Conservation (phyloP, 2,329 filamentous ascomycete species). For the Clonostachys rosea region DNA sequence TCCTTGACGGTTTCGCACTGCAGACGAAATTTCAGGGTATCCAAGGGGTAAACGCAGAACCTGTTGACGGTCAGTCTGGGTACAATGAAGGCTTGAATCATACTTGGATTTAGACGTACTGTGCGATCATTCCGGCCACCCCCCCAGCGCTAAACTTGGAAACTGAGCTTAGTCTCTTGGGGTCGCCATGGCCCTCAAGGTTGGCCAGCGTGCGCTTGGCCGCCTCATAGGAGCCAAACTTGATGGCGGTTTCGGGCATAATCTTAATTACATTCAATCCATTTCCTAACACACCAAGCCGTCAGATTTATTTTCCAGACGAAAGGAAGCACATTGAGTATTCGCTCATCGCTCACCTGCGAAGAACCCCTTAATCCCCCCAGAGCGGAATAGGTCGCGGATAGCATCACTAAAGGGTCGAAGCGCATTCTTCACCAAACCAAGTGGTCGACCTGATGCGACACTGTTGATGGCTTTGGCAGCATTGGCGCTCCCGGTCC, state of each 20-base stretch:
- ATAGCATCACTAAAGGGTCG: constrained; percentile 69
- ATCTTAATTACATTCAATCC: constrained; percentile 96
- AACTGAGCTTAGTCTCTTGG: constrained; percentile 71
- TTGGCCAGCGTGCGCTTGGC: constrained; percentile 83
- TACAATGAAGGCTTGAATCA: not conserved
- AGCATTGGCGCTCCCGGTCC: constrained; percentile 47
- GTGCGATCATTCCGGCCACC: constrained; percentile 87
- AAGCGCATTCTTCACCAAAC: constrained; percentile 55
- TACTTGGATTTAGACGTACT: constrained; percentile 49
- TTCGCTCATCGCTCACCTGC: constrained; percentile 55
- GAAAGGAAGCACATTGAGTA: not conserved
- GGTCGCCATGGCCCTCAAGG: constrained; percentile 83
- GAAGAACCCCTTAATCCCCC: constrained; percentile 85
- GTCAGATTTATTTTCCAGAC: not conserved
- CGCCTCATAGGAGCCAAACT: constrained; percentile 96
- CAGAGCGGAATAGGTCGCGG: constrained; percentile 76
- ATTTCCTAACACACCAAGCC: constrained; percentile 58
- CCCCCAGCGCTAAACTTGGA: constrained; percentile 92
- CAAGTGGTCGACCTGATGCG: constrained; percentile 34
- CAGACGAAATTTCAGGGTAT: constrained; percentile 77
- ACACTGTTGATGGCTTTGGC: constrained; percentile 60
- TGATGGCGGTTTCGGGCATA: constrained; percentile 97
- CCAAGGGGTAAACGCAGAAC: constrained; percentile 90
- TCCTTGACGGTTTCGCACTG: constrained; percentile 92
- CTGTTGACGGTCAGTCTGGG: constrained; percentile 26